Conservation (phyloP, 2,329 filamentous ascomycete species). For the Cephalotrichum gorgonifer region DNA sequence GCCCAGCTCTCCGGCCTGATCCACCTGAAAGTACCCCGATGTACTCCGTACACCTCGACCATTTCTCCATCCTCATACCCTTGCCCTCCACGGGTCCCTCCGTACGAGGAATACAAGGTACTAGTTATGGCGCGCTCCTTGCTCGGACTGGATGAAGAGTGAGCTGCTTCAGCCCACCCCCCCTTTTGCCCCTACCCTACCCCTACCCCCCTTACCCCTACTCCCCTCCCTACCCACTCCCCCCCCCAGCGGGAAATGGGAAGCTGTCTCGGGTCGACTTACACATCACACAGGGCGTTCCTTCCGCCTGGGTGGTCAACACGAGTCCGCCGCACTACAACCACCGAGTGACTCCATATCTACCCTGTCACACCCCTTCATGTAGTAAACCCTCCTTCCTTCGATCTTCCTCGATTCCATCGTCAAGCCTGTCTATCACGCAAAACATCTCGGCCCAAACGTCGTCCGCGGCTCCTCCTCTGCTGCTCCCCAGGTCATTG, state of each 20-base stretch:
- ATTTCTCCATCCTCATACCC: constrained; percentile 8
- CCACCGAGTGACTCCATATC: neutral
- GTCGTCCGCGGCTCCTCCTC: neutral
- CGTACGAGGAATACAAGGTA: neutral
- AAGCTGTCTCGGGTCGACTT: neutral
- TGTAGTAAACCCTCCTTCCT: constrained; percentile 2
- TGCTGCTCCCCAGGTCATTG: neutral
- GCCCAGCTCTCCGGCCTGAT: neutral
- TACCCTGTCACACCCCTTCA: constrained; percentile 4
- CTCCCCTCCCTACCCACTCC: too few species aligned
- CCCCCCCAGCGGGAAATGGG: neutral
- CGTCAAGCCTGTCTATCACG: neutral
- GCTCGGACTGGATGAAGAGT: neutral
- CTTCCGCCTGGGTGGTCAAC: neutral
- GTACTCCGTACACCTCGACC: neutral
- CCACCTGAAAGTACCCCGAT: neutral
- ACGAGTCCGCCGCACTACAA: neutral
- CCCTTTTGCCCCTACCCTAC: too few species aligned
- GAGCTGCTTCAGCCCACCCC: neutral
- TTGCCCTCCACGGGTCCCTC: too few species aligned
- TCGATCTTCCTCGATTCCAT: neutral
- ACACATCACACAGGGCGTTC: neutral
- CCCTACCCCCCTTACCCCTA: too few species aligned
- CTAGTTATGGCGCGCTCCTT: neutral
- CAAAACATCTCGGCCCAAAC: neutral